Evolutionary conservation across 495 filamentous ascomycete genomes (phyloP).

Genomic region (Cercophora sp.): DNA sequence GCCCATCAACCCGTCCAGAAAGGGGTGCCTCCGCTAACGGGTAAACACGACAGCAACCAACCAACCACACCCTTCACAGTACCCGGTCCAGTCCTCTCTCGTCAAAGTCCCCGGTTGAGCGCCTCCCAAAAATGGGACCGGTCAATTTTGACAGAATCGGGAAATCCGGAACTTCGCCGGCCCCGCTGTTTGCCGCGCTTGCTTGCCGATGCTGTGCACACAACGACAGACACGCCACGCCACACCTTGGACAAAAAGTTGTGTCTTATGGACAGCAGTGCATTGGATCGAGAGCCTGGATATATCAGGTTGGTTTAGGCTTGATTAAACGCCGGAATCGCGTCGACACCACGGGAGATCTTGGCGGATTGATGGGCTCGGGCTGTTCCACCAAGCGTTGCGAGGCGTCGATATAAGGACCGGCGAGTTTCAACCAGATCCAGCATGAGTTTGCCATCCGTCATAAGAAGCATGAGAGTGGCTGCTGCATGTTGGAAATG

Average conservation of each 20-base stretch:
- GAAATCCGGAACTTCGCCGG: not conserved
- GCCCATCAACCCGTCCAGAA: too few species aligned
- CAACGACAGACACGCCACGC: not conserved
- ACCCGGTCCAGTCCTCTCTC: not conserved
- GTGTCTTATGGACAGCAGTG: not conserved
- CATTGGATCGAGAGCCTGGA: not conserved
- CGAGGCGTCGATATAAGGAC: not conserved
- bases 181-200: not conserved
- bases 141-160: not conserved
- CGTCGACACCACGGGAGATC: not conserved
- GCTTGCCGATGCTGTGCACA: not conserved
- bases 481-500: too few species aligned
- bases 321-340: too few species aligned
- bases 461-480: too few species aligned
- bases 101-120: not conserved
- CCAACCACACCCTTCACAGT: too few species aligned
- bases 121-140: not conserved
- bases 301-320: not conserved
- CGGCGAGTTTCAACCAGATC: not conserved
- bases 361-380: too few species aligned
- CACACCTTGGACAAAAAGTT: too few species aligned
- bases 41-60: too few species aligned
- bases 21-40: too few species aligned
- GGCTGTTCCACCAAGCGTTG: too few species aligned
- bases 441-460: too few species aligned